Conservation (phyloP, 1,284 basidiomycete genomes). For the Gomphus bonarii region DNA sequence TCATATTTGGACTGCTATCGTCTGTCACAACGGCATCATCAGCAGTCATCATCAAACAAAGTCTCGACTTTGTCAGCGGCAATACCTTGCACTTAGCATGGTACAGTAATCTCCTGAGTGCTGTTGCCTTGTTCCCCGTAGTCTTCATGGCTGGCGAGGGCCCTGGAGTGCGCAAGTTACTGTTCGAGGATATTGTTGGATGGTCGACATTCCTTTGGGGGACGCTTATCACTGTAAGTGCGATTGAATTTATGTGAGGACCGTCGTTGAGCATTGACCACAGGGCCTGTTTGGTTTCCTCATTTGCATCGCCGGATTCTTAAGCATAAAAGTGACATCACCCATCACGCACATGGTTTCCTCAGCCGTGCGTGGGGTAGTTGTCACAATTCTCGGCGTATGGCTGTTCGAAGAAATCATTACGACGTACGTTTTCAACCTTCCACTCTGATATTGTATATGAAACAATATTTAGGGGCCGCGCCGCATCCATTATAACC, state of each 20-base stretch:
- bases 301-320: slow-evolving; percentile 81
- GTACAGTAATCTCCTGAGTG: slow-evolving; percentile 75
- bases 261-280: background rate
- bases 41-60: slow-evolving; percentile 80
- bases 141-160: slow-evolving; percentile 65
- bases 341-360: slow-evolving; percentile 90
- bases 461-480: slow-evolving; percentile 41
- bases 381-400: slow-evolving; percentile 65
- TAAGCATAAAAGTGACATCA: slow-evolving; percentile 87
- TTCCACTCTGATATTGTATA: background rate
- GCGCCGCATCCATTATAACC: slow-evolving; percentile 64
- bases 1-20: slow-evolving; percentile 66
- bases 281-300: slow-evolving; percentile 78
- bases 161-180: slow-evolving; percentile 44
- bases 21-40: slow-evolving; percentile 73
- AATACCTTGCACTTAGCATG: slow-evolving; percentile 73
- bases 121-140: slow-evolving; percentile 52
- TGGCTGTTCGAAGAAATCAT: slow-evolving; percentile 70
- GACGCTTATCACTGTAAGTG: slow-evolving; percentile 60
- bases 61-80: slow-evolving; percentile 63
- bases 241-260: background rate
- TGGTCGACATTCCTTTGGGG: slow-evolving; percentile 69
- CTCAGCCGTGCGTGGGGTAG: slow-evolving; percentile 75
- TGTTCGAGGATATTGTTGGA: slow-evolving; percentile 32
- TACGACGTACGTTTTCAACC: slow-evolving; percentile 43